Evolutionary conservation across 805 yeast genomes (phyloP), one percentile per base, ranked within the genome.

Genomic region (Wickerhamomyces chaumierensis): DNA sequence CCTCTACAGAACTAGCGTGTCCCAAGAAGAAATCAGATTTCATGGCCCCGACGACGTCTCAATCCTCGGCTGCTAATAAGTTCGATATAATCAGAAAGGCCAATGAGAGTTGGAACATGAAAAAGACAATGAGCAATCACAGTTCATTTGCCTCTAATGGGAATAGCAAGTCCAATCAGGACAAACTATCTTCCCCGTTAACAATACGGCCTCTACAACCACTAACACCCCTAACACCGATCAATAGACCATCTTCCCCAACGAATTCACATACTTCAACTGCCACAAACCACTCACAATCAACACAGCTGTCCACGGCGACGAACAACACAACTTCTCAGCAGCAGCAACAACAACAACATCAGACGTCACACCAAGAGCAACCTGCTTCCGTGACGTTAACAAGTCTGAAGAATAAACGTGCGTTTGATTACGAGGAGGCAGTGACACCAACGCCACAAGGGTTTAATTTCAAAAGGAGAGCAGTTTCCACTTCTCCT

Each of bases 401-500:
- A 11, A 11, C 25, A 19, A 39, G 23, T 18, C 12, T 18, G 31
- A 25, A 15, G 15, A 25, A 28, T 8, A 11, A 17, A 19, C 32
- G n/a, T 5, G 15, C 5, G 3, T 20, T 13, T 15, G 36, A 4
- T n/a, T 19, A n/a, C 13, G 31, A 34, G 8, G 18, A 19, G 29
- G n/a, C 29, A 21, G 18, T 14, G 18, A 4, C 34, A 7, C 9
- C 16, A 36, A n/a, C n/a, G n/a, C n/a, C n/a, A n/a, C n/a, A n/a
- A n/a, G n/a, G n/a, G n/a, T n/a, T n/a, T n/a, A n/a, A n/a, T n/a
- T n/a, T n/a, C 25, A 54, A 54, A 37, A 43, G 58, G 40, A 42
- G 58, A 35, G 58, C 56, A 9, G 57, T 54, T 0, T 51, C 57
- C 4, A 45, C 51, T 9, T 51, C 56, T 2, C 57, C 58, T 1